phyloP scores from a whole-genome alignment of 441 rosid species.

The Populus hybrid region DNA sequence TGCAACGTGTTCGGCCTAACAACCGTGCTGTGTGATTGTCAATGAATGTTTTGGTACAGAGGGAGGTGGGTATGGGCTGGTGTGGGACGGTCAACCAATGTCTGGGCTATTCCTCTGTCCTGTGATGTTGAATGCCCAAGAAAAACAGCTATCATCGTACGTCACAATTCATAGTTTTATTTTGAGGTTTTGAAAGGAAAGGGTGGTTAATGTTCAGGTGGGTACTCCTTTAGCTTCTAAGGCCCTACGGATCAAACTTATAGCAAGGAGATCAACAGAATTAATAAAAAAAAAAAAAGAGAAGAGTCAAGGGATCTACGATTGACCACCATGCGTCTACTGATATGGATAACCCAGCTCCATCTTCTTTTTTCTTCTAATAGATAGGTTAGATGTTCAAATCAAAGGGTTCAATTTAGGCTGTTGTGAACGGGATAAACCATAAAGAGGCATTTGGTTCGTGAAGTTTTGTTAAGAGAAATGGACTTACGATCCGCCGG shows the following conservation, averaged over 20 bases:
- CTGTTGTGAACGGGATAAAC: too few species aligned
- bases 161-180: not conserved
- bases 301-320: too few species aligned
- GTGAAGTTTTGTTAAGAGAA: not conserved
- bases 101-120: too few species aligned
- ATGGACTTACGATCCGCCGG: not conserved
- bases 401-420: too few species aligned
- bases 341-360: too few species aligned
- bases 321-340: too few species aligned
- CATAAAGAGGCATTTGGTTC: not conserved
- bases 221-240: not conserved
- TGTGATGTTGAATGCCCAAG: not conserved
- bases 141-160: not conserved
- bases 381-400: too few species aligned
- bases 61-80: not conserved
- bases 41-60: not conserved
- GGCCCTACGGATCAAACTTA: not conserved
- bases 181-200: not conserved
- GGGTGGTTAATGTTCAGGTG: not conserved
- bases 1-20: not conserved
- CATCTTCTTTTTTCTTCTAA: too few species aligned
- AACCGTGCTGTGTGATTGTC: not conserved
- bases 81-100: not conserved
- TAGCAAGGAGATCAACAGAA: not conserved
- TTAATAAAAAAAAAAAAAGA: too few species aligned